A percentile compares a stretch with the other conserved stretches of the same genome.
Evolutionary conservation across 148 eudicot species (phyloP).

Genomic region (Polygonum aviculare): DNA sequence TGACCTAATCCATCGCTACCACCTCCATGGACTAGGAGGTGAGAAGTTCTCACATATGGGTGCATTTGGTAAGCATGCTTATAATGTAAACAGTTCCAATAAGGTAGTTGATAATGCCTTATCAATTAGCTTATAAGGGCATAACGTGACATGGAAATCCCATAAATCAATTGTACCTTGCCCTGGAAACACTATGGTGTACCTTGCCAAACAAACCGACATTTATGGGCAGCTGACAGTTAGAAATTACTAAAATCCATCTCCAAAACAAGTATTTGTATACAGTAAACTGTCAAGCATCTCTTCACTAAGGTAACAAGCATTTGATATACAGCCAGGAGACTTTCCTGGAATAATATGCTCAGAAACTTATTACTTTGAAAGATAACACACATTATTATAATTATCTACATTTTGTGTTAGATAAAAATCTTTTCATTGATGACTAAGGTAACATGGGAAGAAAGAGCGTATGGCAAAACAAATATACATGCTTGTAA

Average conservation of each 20-base stretch:
- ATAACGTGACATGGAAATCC: not conserved
- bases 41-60: not conserved
- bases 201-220: not conserved
- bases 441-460: not conserved
- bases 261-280: not conserved
- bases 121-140: not conserved
- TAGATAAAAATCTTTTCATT: not conserved
- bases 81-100: not conserved
- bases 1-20: not conserved
- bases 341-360: not conserved
- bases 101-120: not conserved
- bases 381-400: not conserved
- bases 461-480: not conserved
- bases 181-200: not conserved
- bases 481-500: not conserved
- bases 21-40: not conserved
- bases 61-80: not conserved
- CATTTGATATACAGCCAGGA: not conserved
- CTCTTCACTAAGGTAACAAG: not conserved
- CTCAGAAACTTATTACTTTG: not conserved
- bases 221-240: not conserved
- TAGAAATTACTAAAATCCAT: not conserved
- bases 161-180: not conserved
- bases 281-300: not conserved
- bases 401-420: not conserved